These are phyloP conservation scores for Talaromyces funiculosus DNA, from an alignment of 2,329 filamentous ascomycete genomes.

Conservation along the genomic window DNA sequence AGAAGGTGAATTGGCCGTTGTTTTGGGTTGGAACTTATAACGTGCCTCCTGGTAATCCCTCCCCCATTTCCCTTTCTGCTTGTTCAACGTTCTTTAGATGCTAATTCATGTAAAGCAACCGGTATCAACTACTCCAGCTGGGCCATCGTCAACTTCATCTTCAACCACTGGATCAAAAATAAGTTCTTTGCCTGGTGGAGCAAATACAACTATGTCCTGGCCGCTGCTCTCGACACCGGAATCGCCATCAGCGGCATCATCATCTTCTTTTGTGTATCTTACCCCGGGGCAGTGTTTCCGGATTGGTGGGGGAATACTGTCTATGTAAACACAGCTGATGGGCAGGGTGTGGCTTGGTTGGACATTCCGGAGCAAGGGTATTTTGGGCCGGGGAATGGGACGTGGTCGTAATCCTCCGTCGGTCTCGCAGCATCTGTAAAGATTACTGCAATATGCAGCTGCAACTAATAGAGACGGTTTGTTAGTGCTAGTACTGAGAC, in stretches of 20 bases:
- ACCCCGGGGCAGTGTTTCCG: constrained; percentile 26
- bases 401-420: constrained; percentile 17
- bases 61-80: too few species aligned
- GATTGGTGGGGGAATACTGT: constrained; percentile 32
- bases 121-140: constrained; percentile 34
- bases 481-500: background rate
- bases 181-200: constrained; percentile 49
- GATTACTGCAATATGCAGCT: background rate
- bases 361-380: constrained; percentile 24
- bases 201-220: constrained; percentile 42
- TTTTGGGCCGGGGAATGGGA: constrained; percentile 28
- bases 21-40: constrained; percentile 14
- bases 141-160: constrained; percentile 54
- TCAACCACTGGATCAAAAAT: constrained; percentile 70
- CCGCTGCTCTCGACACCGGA: constrained; percentile 35
- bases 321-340: constrained; percentile 29
- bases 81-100: background rate
- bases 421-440: background rate
- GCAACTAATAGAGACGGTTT: background rate
- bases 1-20: constrained; percentile 18
- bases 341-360: constrained; percentile 24
- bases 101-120: constrained; percentile 21
- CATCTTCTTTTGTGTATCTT: constrained; percentile 33
- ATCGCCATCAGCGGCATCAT: constrained; percentile 29
- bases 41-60: constrained; percentile 8